phyloP scores from a whole-genome alignment of 2,329 filamentous ascomycete genomes.

The Colletotrichum coccodes region DNA sequence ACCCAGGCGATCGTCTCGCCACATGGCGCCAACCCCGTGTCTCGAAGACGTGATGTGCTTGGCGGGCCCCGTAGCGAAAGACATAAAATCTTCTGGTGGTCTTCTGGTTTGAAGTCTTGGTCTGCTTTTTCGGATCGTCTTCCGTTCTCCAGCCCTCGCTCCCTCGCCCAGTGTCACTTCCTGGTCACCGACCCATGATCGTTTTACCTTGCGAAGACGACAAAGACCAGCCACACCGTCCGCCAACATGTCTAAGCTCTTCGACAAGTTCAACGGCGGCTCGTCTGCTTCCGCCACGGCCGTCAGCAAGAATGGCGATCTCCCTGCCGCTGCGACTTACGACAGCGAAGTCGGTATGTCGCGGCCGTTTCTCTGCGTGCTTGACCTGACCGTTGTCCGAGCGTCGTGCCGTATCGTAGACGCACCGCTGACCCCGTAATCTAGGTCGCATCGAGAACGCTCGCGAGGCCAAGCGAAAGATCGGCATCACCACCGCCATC shows the following conservation, averaged over 20 bases:
- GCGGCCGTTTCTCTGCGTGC: too few relatives aligned
- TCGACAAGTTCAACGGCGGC: constrained; percentile 20
- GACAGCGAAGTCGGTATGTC: constrained; percentile 34
- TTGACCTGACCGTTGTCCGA: neutral
- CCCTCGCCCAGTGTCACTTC: neutral
- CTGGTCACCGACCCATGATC: constrained; percentile 7
- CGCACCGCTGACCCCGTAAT: neutral
- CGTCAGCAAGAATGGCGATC: constrained; percentile 16
- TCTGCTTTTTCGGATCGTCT: constrained; percentile 1
- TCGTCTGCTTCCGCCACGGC: neutral
- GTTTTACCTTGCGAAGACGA: neutral
- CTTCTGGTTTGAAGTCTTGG: neutral
- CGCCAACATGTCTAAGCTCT: constrained; percentile 23
- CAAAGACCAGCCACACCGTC: neutral
- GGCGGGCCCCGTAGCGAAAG: constrained; percentile 16
- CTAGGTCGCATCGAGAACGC: constrained; percentile 48
- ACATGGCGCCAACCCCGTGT: constrained; percentile 26
- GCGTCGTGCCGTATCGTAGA: neutral
- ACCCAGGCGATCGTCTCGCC: constrained; percentile 20
- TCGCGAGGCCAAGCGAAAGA: constrained; percentile 62
- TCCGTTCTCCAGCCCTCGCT: constrained; percentile 2
- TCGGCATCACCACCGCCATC: constrained; percentile 63
- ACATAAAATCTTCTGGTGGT: constrained; percentile 26
- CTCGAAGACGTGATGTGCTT: constrained; percentile 31
- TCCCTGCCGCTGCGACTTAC: constrained; percentile 6